Evolutionary conservation across 768 basidiomycete species (phyloP), one percentile per base, ranked within the genome.

Genomic region (Gymnopilus dilepis): DNA sequence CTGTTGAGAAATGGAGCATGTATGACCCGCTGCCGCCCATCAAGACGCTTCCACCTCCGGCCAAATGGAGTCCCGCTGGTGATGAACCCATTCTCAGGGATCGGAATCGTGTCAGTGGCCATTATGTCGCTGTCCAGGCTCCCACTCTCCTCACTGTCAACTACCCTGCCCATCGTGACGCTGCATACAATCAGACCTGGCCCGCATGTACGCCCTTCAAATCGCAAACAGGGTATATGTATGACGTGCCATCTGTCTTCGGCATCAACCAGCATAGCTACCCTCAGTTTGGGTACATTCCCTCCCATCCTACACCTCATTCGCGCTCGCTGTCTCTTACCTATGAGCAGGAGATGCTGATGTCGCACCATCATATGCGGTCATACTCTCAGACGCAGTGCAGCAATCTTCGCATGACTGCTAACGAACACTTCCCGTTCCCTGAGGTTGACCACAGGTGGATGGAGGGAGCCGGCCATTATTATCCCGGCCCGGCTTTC

Each of bases 21-120:
- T 60, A 59, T 60, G 67, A 70, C 54, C 47, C 15, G 22, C 56
- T 53, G 50, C 45, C 60, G 51, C 42, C 71, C 15, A 69, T 75
- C 33, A 80, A 80, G 40, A 37, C 68, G 12, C 71, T 92, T 17
- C 90, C 90, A 45, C 89, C 91, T 22, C 91, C 91, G 22, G 86
- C 91, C 2, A 87, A 87, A 72, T 93, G 91, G 91, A 91, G 90
- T 68, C 91, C 91, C 50, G 82, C 86, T 12, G 88, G 82, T n/a
- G 90, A 91, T 66, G 91, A 92, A 66, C 91, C 89, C 17, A 84
- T 92, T 59, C 73, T 84, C 30, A 82, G 86, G 33, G 80, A 84
- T 55, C 75, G 78, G 56, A 82, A 79, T 65, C 79, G 86, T 55
- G 71, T 72, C 41, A 83, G 76, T 58, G 84, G 83, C 2, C 82